These are phyloP conservation scores for Alliaria petiolata DNA, from an alignment of 345 rosid genomes.

Conservation along the genomic window DNA sequence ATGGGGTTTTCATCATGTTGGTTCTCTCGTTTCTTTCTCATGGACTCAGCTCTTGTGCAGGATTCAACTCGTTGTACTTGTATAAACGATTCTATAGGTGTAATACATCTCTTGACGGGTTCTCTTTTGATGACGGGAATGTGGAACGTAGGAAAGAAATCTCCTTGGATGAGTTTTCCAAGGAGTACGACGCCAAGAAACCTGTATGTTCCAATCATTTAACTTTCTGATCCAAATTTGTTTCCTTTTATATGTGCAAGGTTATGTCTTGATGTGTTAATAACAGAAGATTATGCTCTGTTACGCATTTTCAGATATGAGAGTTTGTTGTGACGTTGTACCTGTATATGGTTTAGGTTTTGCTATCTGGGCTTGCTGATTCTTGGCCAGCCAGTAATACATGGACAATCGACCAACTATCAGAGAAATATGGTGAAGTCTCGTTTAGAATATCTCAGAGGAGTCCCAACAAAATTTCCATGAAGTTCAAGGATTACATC, in stretches of 20 bases:
- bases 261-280: background rate
- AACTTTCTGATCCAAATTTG: background rate
- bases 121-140: conserved; percentile 62
- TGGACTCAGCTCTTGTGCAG: conserved; percentile 37
- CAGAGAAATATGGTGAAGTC: conserved; percentile 58
- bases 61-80: conserved; percentile 76
- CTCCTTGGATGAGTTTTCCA: conserved; percentile 54
- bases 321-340: background rate
- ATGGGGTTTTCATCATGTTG: too few species aligned
- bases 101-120: conserved; percentile 58
- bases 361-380: conserved; percentile 75
- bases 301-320: background rate
- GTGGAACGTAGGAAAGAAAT: conserved; percentile 61
- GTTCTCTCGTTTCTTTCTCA: conserved; percentile 1
- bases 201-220: conserved; percentile 50
- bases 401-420: conserved; percentile 77
- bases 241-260: background rate
- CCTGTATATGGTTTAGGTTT: conserved; percentile 45
- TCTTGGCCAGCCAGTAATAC: conserved; percentile 81
- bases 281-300: background rate
- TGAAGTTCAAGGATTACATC: conserved; percentile 82
- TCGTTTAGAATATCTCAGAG: conserved; percentile 82
- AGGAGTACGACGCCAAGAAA: conserved; percentile 55
- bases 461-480: conserved; percentile 53
- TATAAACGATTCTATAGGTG: conserved; percentile 88